Evolutionary conservation across 805 yeast genomes (phyloP), one percentile per base, ranked within the genome.

Genomic region (Candida sanyiensis): DNA sequence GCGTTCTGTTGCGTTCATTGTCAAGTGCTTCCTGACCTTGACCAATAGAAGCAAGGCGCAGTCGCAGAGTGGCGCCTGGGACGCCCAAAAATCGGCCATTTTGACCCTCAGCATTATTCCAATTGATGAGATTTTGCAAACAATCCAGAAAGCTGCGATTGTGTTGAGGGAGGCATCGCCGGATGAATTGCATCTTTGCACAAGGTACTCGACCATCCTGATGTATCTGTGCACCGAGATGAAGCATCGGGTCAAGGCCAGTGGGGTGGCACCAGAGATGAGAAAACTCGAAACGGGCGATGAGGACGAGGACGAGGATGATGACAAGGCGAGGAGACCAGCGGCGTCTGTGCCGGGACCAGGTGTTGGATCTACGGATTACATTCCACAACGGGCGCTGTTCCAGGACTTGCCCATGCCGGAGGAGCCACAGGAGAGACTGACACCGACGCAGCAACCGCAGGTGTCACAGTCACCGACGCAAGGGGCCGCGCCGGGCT

Each of bases 1-100:
- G 16, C 76, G 90, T 50, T 85, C 96, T 0, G 87, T 87, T 10
- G 93, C 96, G 2, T 89, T 88, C 56, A 72, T 90, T 38, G 93
- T 90, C 11, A 90, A 89, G 60, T 84, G 94, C 53, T 78, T 85
- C 52, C 57, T 82, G 46, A 80, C 86, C 0, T 63, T 83, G 21
- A 75, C 83, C 0, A 53, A 58, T 22, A 44, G 45, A 16, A 42
- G 32, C 36, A 32, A 43, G 40, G 13, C 42, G 17, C 41, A 39
- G 29, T 25, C 40, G 18, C 47, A 48, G 44, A 53, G 50, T 15
- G 42, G 45, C 13, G 28, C 43, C 9, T 31, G 30, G 12, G 72
- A 69, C 46, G 47, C 56, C 8, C 56, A 59, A 35, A 54, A 62
- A 1, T 66, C 75, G 6, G 67, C 79, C 0, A 67, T 78, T 17